phyloP scores from a whole-genome alignment of 805 yeast species.

The Candida oleophila region DNA sequence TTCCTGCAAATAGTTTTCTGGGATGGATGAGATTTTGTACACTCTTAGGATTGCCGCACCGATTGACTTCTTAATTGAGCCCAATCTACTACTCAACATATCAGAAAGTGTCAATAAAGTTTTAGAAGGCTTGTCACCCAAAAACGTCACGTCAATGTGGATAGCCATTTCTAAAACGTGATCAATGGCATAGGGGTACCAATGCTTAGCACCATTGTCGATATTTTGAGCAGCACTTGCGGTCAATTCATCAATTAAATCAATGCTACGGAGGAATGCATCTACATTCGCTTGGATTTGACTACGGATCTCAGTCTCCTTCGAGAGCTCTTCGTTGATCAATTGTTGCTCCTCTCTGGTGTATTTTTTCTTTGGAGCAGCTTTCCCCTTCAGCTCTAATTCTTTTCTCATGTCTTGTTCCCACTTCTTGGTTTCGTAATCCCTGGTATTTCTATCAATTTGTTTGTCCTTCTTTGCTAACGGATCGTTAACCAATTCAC shows the following conservation, averaged over 20 bases:
- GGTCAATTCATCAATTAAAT: constrained; percentile 55
- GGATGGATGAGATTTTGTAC: constrained; percentile 44
- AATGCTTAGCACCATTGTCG: constrained; percentile 61
- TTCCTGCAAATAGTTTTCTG: constrained; percentile 48
- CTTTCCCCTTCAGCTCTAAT: constrained; percentile 53
- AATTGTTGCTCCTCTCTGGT: constrained; percentile 73
- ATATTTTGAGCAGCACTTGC: constrained; percentile 44
- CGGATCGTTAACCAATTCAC: constrained; percentile 66
- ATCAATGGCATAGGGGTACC: constrained; percentile 72
- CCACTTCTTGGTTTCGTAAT: constrained; percentile 86
- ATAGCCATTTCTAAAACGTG: constrained; percentile 33
- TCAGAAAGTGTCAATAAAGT: constrained; percentile 57
- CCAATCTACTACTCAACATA: constrained; percentile 52
- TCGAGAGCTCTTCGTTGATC: constrained; percentile 59
- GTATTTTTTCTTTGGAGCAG: constrained; percentile 45
- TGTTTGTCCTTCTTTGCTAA: constrained; percentile 46
- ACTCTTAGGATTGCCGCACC: constrained; percentile 74
- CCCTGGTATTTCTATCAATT: constrained; percentile 73
- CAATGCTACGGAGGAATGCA: constrained; percentile 48
- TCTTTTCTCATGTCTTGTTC: constrained; percentile 81
- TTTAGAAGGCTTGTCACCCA: constrained; percentile 44
- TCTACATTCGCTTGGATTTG: constrained; percentile 39
- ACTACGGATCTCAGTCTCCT: constrained; percentile 58
- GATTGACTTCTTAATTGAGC: constrained; percentile 47
- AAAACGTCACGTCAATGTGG: constrained; percentile 22